Base-by-base conservation (phyloP, 345 rosid genomes). In the Conringia planisiliqua region DNA sequence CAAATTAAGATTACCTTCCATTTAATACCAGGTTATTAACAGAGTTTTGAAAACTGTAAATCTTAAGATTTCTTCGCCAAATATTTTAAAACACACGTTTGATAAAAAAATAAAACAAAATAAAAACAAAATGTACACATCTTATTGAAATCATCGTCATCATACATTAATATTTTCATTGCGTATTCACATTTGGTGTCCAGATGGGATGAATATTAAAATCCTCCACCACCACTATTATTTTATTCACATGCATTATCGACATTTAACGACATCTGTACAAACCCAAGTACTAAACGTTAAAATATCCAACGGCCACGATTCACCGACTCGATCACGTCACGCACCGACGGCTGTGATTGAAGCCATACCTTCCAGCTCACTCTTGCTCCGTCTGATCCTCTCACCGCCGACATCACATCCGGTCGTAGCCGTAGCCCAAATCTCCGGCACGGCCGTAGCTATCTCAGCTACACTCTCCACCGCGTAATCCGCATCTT, bases 401-500 rank as follows among this genome's bases (percentile, higher is more conserved):
- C 81, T 82, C 44, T 42, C 73, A 69, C 80, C 82, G 2, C 74
- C 79, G 14, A 62, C 82, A 10, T 78, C 85, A 54, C 39, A 69
- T 11, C 70, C 67, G 5, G 16, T 43, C 29, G 72, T 40, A 20
- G 58, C 68, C 36, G 46, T 62, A 17, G 30, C 57, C 98, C 96
- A 89, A 7, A 90, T 86, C 65, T 88, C 93, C 9, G 98, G 96
- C 30, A 93, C 82, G 12, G 71, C 86, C 36, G 86, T 79, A 2
- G 84, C 74, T 36, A 93, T 75, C 22, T 83, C 81, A 11, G 62
- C 46, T 1, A 90, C 76, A 1, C 10, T 63, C 66, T 88, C 94
- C 58, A 93, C 6, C 10, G 72, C 88, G 44, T 87, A 90, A 76
- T 93, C 98, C 0, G 97, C 85, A 7, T 84, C 98, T 65, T 83